These are phyloP conservation scores for Rosa lucieae DNA, from an alignment of 306 rosid genomes.

Conservation along the genomic window DNA sequence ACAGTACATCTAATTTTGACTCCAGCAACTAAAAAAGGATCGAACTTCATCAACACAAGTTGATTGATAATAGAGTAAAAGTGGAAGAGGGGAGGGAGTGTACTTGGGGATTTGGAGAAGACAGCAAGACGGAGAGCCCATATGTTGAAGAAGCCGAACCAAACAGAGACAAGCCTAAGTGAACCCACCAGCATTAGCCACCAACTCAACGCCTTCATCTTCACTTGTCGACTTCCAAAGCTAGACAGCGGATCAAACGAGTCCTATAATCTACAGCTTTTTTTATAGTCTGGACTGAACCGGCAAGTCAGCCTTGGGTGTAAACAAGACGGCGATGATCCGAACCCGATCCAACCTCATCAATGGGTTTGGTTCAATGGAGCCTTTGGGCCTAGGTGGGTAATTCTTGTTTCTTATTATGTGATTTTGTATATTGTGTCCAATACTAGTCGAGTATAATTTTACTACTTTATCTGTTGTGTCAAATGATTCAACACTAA, in stretches of 20 bases:
- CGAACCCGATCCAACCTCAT: neutral
- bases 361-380: neutral
- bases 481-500: too few relatives aligned
- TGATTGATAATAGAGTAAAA: neutral
- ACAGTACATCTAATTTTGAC: neutral
- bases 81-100: neutral
- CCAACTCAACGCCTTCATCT: conserved; percentile 78
- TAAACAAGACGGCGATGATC: neutral
- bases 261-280: neutral
- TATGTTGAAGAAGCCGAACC: conserved; percentile 95
- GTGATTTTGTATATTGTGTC: too few relatives aligned
- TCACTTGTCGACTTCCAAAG: neutral
- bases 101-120: conserved; percentile 71
- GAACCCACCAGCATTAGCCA: conserved; percentile 86
- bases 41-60: neutral
- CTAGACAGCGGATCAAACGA: neutral
- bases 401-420: neutral
- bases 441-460: too few relatives aligned
- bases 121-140: conserved; percentile 85
- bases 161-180: conserved; percentile 80
- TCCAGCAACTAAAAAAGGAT: neutral
- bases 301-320: neutral
- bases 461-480: too few relatives aligned
- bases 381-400: neutral
- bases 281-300: neutral